These are phyloP conservation scores for Clausena lansium DNA, from an alignment of 345 rosid species.

Conservation along the genomic window DNA sequence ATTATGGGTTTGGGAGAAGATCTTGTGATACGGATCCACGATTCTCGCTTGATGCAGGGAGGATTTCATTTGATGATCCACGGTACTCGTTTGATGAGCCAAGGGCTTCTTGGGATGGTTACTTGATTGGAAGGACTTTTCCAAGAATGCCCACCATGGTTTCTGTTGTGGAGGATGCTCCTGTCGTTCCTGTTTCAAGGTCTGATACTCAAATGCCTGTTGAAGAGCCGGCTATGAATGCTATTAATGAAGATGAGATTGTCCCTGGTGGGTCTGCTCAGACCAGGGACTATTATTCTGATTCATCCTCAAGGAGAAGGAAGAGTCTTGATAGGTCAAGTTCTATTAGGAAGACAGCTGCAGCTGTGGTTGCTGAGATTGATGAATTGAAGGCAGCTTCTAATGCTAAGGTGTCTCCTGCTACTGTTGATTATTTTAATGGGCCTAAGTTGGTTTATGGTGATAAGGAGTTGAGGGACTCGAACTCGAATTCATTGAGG, in stretches of 20 bases:
- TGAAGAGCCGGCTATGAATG: conserved; percentile 51
- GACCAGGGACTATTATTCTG: conserved; percentile 85
- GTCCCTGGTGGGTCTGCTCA: conserved; percentile 90
- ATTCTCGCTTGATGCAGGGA: conserved; percentile 72
- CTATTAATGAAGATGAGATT: conserved; percentile 44
- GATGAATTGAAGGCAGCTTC: conserved; percentile 66
- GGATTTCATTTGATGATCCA: conserved; percentile 82
- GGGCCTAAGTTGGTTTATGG: conserved; percentile 43
- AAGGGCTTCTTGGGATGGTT: conserved; percentile 96
- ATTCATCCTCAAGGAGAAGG: conserved; percentile 77
- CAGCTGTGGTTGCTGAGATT: conserved; percentile 76
- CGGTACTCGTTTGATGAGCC: conserved; percentile 94
- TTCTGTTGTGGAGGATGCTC: conserved; percentile 92
- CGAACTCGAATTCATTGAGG: conserved; percentile 66
- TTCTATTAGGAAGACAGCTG: conserved; percentile 75
- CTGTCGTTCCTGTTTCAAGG: conserved; percentile 52
- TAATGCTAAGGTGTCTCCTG: conserved; percentile 74
- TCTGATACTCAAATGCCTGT: conserved; percentile 77
- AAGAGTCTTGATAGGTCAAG: conserved; percentile 83
- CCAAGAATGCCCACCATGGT: conserved; percentile 88
- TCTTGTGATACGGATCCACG: conserved; percentile 99
- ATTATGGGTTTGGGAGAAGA: conserved; percentile 89
- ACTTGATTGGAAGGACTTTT: conserved; percentile 65
- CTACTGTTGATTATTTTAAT: conserved; percentile 40
- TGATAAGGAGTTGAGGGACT: conserved; percentile 53